Percentiles rank a stretch among this genome's conserved stretches.
phyloP scores from a whole-genome alignment of 495 filamentous ascomycete species.

The Penicillium manginii region DNA sequence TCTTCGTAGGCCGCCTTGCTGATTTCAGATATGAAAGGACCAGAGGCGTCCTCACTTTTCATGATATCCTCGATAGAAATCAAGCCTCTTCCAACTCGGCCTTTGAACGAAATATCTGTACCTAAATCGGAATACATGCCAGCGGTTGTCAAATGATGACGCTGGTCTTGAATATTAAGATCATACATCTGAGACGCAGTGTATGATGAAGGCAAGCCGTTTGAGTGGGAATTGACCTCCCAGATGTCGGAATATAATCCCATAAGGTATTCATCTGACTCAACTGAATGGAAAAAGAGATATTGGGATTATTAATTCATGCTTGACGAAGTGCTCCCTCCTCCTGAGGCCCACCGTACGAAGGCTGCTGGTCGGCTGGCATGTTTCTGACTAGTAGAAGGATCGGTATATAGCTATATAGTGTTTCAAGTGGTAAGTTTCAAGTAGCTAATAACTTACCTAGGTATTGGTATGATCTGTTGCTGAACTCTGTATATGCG shows the following conservation, averaged over 20 bases:
- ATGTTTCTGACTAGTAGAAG: not conserved
- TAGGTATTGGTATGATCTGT: no score
- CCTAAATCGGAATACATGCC: not conserved
- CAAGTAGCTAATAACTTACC: no score
- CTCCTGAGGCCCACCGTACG: not conserved
- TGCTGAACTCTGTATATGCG: no score
- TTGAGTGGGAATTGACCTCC: not conserved
- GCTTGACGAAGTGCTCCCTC: not conserved
- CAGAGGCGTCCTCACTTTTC: not conserved
- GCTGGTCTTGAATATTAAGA: not conserved
- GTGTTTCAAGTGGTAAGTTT: no score
- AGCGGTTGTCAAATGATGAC: not conserved
- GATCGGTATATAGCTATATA: not conserved
- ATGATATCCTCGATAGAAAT: not conserved
- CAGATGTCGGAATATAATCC: no score
- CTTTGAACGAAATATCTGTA: not conserved
- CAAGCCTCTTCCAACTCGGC: not conserved
- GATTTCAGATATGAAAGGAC: not conserved
- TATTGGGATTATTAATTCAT: not conserved
- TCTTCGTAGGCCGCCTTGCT: not conserved
- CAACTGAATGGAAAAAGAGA: not conserved
- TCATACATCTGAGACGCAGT: not conserved
- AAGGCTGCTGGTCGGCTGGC: not conserved
- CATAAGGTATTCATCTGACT: not conserved
- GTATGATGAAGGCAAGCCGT: not conserved